phyloP scores from a whole-genome alignment of 305 asterid genomes.

The Rubia peregrina region DNA sequence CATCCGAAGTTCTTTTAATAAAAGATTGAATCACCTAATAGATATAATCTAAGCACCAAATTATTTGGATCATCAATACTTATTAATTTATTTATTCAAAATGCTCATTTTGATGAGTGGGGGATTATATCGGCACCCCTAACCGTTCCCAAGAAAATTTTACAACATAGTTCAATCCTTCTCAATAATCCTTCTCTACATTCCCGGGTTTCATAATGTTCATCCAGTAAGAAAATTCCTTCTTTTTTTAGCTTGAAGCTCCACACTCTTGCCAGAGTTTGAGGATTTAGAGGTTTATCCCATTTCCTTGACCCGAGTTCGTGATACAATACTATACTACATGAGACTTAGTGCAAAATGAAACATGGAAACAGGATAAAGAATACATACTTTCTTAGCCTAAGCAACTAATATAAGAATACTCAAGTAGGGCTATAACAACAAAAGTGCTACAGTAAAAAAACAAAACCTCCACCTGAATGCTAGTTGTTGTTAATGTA shows the following conservation, averaged over 20 bases:
- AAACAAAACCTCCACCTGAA: constrained; percentile 49
- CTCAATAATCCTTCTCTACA: constrained; percentile 57
- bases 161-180: too few species aligned
- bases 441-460: background rate
- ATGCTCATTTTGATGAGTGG: too few species aligned
- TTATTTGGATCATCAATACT: too few species aligned
- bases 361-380: background rate
- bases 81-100: too few species aligned
- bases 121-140: too few species aligned
- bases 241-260: constrained; percentile 60
- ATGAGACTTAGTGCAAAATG: constrained; percentile 5
- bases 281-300: constrained; percentile 43
- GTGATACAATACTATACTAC: constrained; percentile 1
- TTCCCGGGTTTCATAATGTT: constrained; percentile 62
- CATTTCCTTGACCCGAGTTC: constrained; percentile 72
- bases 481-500: constrained; percentile 76
- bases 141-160: too few species aligned
- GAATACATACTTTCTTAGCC: background rate
- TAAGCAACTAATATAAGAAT: background rate
- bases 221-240: constrained; percentile 65
- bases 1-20: too few species aligned
- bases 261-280: constrained; percentile 44
- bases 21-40: too few species aligned
- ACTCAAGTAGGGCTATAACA: background rate
- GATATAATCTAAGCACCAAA: too few species aligned